phyloP scores from a whole-genome alignment of 2,329 filamentous ascomycete species.

The Colletotrichum horii region DNA sequence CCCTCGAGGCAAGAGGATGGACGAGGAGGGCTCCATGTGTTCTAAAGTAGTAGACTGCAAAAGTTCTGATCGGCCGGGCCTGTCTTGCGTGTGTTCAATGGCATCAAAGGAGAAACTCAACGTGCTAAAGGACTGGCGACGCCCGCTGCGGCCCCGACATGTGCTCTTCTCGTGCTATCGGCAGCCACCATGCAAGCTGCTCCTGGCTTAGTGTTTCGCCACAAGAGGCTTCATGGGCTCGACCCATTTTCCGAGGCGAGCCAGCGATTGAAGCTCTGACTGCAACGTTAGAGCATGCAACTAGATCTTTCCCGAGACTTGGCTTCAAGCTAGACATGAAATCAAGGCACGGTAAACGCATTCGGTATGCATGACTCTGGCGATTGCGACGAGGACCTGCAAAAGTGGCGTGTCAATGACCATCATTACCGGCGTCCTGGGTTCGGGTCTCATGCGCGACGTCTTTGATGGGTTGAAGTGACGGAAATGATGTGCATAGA shows the following conservation, averaged over 20 bases:
- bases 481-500: neutral
- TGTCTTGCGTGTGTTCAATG: neutral
- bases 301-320: neutral
- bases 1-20: neutral
- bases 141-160: neutral
- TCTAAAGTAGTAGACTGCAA: neutral
- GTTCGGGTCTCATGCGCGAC: neutral
- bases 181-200: neutral
- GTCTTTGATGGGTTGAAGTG: neutral
- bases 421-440: neutral
- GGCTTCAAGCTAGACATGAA: neutral
- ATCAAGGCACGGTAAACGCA: neutral
- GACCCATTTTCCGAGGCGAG: neutral
- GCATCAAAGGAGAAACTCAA: neutral
- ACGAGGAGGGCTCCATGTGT: neutral
- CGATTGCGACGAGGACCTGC: neutral
- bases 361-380: neutral
- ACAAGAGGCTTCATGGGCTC: neutral
- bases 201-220: neutral
- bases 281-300: neutral
- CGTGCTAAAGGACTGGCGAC: neutral
- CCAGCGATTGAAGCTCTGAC: accelerated
- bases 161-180: neutral
- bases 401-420: neutral
- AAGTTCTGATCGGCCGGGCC: neutral